Conservation (phyloP, 2,329 filamentous ascomycete genomes). For the Trichoderma citrinoviride region DNA sequence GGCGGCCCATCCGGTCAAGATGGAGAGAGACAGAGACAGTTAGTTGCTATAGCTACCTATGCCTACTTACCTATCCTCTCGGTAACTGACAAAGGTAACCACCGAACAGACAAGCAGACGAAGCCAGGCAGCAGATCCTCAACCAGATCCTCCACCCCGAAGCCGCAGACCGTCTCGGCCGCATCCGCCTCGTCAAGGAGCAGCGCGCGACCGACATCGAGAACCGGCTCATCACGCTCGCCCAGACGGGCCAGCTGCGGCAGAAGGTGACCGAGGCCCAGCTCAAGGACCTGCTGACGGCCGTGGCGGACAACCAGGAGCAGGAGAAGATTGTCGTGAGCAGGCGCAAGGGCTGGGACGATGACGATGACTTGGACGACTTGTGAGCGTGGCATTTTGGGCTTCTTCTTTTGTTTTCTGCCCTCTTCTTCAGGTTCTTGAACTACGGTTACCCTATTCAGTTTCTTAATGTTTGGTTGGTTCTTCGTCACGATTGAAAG, state of each 20-base stretch:
- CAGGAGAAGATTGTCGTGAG: conserved; percentile 85
- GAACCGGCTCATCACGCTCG: conserved; percentile 88
- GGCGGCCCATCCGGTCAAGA: conserved; percentile 42
- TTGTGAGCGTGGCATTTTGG: conserved; percentile 39
- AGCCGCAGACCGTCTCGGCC: conserved; percentile 86
- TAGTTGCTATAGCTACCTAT: conserved; percentile 24
- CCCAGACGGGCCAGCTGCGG: conserved; percentile 80
- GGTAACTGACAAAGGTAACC: too few relatives aligned
- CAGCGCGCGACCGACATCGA: conserved; percentile 86
- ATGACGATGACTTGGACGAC: conserved; percentile 76
- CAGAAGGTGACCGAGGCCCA: conserved; percentile 88
- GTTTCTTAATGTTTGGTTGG: neutral
- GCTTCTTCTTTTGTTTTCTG: neutral
- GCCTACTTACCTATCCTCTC: too few relatives aligned
- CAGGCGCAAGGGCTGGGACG: conserved; percentile 78
- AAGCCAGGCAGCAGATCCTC: conserved; percentile 74
- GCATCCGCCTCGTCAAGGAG: conserved; percentile 94
- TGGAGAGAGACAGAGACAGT: conserved; percentile 60
- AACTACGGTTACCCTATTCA: neutral
- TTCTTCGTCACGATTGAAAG: neutral
- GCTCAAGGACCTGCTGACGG: conserved; percentile 85
- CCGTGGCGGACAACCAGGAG: conserved; percentile 74
- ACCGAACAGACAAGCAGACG: conserved; percentile 50
- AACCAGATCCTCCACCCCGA: conserved; percentile 92
- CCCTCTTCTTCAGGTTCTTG: neutral